Conservation (phyloP, 768 basidiomycete species). For the Mycena maculata region DNA sequence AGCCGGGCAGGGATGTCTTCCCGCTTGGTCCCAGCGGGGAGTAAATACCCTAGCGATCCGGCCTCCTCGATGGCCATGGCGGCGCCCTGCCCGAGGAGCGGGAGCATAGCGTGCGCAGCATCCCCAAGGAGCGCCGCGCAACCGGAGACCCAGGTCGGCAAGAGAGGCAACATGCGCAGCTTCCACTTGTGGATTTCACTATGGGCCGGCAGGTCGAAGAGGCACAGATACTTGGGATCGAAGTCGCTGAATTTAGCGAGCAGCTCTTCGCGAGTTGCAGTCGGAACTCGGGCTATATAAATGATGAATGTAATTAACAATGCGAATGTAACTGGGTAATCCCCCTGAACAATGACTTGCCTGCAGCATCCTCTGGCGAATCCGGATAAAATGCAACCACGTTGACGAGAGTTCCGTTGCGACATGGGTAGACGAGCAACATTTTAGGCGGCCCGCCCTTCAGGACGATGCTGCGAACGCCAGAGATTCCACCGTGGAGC, state of each 20-base stretch:
- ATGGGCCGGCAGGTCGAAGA: constrained; percentile 13
- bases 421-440: constrained; percentile 1
- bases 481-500: constrained; percentile 16
- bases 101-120: constrained; percentile 39
- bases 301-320: neutral
- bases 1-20: constrained; percentile 19
- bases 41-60: constrained; percentile 10
- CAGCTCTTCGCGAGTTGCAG: constrained; percentile 9
- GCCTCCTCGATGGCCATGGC: constrained; percentile 42
- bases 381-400: constrained; percentile 15
- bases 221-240: constrained; percentile 17
- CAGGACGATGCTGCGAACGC: neutral
- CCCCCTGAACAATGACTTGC: neutral
- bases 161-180: constrained; percentile 15
- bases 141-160: constrained; percentile 23
- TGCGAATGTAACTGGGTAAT: no score
- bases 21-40: constrained; percentile 18
- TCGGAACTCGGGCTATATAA: constrained; percentile 1
- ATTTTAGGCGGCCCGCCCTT: constrained; percentile 17
- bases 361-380: neutral
- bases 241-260: neutral
- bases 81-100: constrained; percentile 40
- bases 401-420: constrained; percentile 18
- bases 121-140: constrained; percentile 26
- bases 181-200: constrained; percentile 22